These are phyloP conservation scores for Exophiala mesophila DNA, from an alignment of 2,329 filamentous ascomycete genomes.

Conservation along the genomic window DNA sequence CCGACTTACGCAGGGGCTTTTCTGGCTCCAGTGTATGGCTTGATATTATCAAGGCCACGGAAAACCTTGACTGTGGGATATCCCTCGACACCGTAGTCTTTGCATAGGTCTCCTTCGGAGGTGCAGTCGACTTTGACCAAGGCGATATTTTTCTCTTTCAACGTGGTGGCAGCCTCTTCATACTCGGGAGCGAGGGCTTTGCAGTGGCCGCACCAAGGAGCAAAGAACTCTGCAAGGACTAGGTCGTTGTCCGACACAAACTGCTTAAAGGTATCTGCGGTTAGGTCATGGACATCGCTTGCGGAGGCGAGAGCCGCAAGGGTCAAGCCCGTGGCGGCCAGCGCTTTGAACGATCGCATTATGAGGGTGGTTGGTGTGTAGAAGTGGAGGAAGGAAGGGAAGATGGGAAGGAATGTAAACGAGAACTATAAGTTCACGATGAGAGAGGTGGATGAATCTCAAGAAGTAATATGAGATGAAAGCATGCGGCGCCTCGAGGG, in stretches of 20 bases:
- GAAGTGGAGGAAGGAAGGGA: conserved; percentile 20
- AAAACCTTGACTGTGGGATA: conserved; percentile 99
- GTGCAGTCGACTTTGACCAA: conserved; percentile 71
- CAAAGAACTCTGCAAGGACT: conserved; percentile 95
- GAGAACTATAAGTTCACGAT: too few species aligned
- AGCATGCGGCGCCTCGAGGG: neutral
- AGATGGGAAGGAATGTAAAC: conserved; percentile 10
- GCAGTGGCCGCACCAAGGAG: conserved; percentile 97
- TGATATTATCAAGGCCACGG: conserved; percentile 76
- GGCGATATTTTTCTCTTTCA: conserved; percentile 46
- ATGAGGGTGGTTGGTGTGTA: neutral
- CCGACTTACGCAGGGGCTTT: conserved; percentile 66
- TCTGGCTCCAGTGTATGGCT: conserved; percentile 80
- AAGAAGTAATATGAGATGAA: conserved; percentile 9
- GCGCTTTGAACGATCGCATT: conserved; percentile 24
- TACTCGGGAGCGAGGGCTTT: conserved; percentile 74
- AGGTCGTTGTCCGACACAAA: conserved; percentile 84
- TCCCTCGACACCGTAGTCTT: conserved; percentile 84
- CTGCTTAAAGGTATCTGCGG: conserved; percentile 77
- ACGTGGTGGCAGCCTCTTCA: conserved; percentile 44
- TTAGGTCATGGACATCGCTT: conserved; percentile 81
- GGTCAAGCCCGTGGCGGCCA: conserved; percentile 34
- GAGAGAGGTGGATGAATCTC: neutral
- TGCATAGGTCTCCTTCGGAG: conserved; percentile 86
- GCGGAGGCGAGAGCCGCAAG: conserved; percentile 37